phyloP scores from a whole-genome alignment of 805 yeast genomes.

The Jamesozyma lodderae region DNA sequence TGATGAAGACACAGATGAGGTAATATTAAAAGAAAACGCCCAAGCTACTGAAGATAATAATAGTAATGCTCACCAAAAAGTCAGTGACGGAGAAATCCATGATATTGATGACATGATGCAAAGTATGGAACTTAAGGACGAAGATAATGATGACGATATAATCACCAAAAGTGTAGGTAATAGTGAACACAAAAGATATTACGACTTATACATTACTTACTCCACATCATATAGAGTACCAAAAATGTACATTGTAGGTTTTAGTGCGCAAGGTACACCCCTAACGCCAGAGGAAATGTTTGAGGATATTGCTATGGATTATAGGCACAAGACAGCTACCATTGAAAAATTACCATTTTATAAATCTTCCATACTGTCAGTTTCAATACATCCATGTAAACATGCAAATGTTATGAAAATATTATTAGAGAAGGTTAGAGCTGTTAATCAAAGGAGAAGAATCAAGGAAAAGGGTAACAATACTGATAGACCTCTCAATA shows the following conservation, averaged over 20 bases:
- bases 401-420: constrained; percentile 94
- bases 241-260: constrained; percentile 85
- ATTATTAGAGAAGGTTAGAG: constrained; percentile 62
- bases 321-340: constrained; percentile 91
- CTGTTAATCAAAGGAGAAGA: constrained; percentile 34
- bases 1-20: constrained; percentile 23
- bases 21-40: neutral
- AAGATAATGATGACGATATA: constrained; percentile 36
- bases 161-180: constrained; percentile 14
- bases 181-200: constrained; percentile 46
- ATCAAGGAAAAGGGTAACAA: constrained; percentile 43
- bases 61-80: neutral
- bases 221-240: constrained; percentile 95
- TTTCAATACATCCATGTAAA: constrained; percentile 92
- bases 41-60: neutral
- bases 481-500: constrained; percentile 17
- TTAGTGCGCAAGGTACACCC: constrained; percentile 74
- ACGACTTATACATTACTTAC: constrained; percentile 85
- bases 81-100: constrained; percentile 3
- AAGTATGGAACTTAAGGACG: constrained; percentile 31
- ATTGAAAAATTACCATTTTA: constrained; percentile 87
- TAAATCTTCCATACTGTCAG: constrained; percentile 50
- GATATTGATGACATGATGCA: constrained; percentile 25
- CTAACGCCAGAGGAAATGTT: constrained; percentile 84
- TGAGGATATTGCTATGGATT: constrained; percentile 86